A percentile compares a stretch with the other conserved stretches of the same genome.
Evolutionary conservation across 768 basidiomycete species (phyloP).

Genomic region (Lactarius evosmus): DNA sequence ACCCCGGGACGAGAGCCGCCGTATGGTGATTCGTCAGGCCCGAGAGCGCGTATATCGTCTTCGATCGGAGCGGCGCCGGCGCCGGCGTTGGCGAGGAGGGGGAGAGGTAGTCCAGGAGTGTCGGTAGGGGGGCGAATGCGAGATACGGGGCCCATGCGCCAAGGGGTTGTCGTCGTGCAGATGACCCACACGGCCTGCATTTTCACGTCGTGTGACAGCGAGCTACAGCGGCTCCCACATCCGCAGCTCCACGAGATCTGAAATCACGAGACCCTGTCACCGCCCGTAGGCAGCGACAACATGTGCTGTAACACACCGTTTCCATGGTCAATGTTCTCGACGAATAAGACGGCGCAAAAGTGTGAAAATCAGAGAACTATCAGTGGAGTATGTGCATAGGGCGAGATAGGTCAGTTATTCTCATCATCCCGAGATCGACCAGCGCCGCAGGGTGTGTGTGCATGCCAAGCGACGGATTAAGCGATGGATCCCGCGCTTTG

Average conservation of each 20-base stretch:
- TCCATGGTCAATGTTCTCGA: constrained; percentile 89
- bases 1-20: constrained; percentile 63
- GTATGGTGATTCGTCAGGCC: constrained; percentile 76
- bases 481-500: constrained; percentile 59
- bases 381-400: background rate
- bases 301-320: constrained; percentile 66
- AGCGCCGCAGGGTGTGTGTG: constrained; percentile 63
- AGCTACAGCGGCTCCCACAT: constrained; percentile 78
- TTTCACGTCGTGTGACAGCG: constrained; percentile 59
- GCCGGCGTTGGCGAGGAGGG: constrained; percentile 53
- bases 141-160: constrained; percentile 67
- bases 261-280: constrained; percentile 1
- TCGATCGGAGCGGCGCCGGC: constrained; percentile 53
- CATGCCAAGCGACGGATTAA: constrained; percentile 46
- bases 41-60: constrained; percentile 79
- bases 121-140: constrained; percentile 59
- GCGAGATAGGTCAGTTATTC: too few relatives aligned
- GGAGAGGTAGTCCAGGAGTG: constrained; percentile 58
- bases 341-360: too few relatives aligned
- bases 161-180: constrained; percentile 86
- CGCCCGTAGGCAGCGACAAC: background rate
- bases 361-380: background rate
- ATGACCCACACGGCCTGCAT: constrained; percentile 78
- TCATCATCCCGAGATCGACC: constrained; percentile 86
- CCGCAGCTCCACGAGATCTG: constrained; percentile 70